phyloP scores from a whole-genome alignment of 1,284 basidiomycete species.

The Trichosporon inkin region DNA sequence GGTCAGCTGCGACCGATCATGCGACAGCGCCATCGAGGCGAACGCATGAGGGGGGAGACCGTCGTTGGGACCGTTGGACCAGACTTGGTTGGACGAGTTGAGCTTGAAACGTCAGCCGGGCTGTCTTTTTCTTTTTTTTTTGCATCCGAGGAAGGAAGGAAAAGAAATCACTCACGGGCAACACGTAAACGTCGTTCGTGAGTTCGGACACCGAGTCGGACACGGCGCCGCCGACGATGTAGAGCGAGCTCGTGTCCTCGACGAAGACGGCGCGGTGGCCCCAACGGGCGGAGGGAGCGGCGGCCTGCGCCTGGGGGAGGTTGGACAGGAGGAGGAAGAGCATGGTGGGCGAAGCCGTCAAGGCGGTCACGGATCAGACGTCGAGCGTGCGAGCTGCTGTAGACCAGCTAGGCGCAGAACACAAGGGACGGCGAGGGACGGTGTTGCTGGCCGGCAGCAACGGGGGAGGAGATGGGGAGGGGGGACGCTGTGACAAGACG shows the following conservation, averaged over 20 bases:
- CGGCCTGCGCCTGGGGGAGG: conserved; percentile 24
- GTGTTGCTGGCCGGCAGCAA: conserved; percentile 6
- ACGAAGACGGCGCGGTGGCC: conserved; percentile 49
- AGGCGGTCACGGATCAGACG: conserved; percentile 12
- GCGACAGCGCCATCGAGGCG: conserved; percentile 33
- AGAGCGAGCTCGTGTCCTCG: conserved; percentile 40
- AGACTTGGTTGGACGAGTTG: conserved; percentile 38
- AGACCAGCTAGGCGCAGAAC: conserved; percentile 5
- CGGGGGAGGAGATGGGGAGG: not conserved
- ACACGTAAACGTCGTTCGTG: conserved; percentile 48
- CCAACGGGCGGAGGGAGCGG: conserved; percentile 44
- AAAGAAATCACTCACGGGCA: conserved; percentile 34
- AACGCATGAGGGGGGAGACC: conserved; percentile 48
- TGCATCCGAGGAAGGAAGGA: not conserved
- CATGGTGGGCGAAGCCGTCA: conserved; percentile 13
- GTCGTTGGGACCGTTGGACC: conserved; percentile 33
- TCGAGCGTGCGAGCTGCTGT: not conserved
- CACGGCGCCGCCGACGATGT: conserved; percentile 48
- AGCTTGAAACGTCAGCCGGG: conserved; percentile 29
- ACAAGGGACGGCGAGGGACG: conserved; percentile 10
- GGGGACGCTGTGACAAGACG: conserved; percentile 12
- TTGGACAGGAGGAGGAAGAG: conserved; percentile 26
- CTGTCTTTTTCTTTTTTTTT: no score
- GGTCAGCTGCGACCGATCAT: conserved; percentile 32
- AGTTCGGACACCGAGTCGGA: conserved; percentile 42